Evolutionary conservation across 192 early-diverging fungal species (phyloP), one percentile per base, ranked within the genome.

Genomic region (Paraglomus brasilianum): DNA sequence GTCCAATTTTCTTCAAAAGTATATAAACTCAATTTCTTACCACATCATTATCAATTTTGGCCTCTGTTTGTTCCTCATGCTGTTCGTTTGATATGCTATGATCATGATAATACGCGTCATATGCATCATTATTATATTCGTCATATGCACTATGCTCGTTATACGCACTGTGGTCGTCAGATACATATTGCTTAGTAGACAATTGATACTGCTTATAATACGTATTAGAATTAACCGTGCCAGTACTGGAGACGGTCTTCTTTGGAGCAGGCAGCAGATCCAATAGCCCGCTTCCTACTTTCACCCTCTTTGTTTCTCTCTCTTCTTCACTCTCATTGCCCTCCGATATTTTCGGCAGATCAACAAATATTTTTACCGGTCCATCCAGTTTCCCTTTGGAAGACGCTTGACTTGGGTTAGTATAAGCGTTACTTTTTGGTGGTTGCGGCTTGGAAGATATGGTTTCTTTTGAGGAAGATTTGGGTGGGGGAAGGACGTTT

Each of bases 361-460:
- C 66, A 40, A 68, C 66, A 36, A 68, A 17, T 5, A 68, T 68
- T 21, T 68, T 68, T 21, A 68, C 51, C 11, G 66, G 66, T 10
- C 66, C 66, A 15, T 55, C 51, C 13, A 9, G 22, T 55, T 49
- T 68, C 6, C n/a, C 43, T 43, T 55, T 68, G 7, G n/a, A n/a
- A n/a, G n/a, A n/a, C n/a, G 8, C 17, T 55, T 55, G n/a, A 6
- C 8, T 11, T 6, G 52, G 24, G 17, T 15, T 55, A 11, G 52
- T 17, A 55, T 55, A 21, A 55, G 24, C 7, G 15, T 15, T 47
- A 24, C 24, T 55, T 24, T 55, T 55, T 68, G 50, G 50, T 44
- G 38, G 10, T 5, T 30, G 13, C 24, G 21, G 24, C 42, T 36
- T 6, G 9, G 64, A 66, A 39, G 46, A 30, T 40, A 50, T 17